Evolutionary conservation across 192 early-diverging fungal species (phyloP), one percentile per base, ranked within the genome.

Genomic region (Podila epicladia): DNA sequence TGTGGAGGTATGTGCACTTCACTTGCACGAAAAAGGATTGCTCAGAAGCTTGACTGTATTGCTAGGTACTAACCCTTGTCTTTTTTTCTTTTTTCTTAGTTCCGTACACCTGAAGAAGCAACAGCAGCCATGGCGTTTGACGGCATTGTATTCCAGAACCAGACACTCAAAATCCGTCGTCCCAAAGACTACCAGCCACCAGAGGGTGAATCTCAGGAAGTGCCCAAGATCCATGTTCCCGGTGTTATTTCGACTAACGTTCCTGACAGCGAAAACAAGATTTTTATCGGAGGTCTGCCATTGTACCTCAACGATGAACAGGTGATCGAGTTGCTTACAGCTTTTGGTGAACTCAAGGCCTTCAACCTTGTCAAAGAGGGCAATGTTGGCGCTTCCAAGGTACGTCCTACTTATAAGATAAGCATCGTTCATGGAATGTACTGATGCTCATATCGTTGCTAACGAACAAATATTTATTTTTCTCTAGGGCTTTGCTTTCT

Each of bases 361-460:
- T 99, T 99, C 76, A 97, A 97, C 74, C 74, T 99, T 41, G 96
- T 99, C 9, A 96, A 95, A 73, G 97, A 97, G 62, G 87, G 72
- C 35, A 84, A 84, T 29, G 92, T 90, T 8, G 89, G 90, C 5
- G 64, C 88, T 62, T 97, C 96, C 60, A 95, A 93, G 87, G 92
- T 93, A 45, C 33, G 32, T 66, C 48, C 19, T 28, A 19, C 51
- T 19, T 32, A 7, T 58, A 24, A 0, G 11, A 35, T 5, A 15
- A 3, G 15, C 51, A 59, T 31, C 13, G 1, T 58, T 62, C 20
- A 31, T 48, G 26, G 51, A n/a, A 33, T 2, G 22, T 57, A 20
- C 28, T 19, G 0, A 17, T 38, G 38, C 65, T 26, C 55, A 50
- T 5, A 33, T 22, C 28, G 69, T 29, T 37, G 35, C 35, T 37